A percentile compares a stretch with the other conserved stretches of the same genome.
phyloP scores from a whole-genome alignment of 768 basidiomycete genomes.

The Asterophora parasitica region DNA sequence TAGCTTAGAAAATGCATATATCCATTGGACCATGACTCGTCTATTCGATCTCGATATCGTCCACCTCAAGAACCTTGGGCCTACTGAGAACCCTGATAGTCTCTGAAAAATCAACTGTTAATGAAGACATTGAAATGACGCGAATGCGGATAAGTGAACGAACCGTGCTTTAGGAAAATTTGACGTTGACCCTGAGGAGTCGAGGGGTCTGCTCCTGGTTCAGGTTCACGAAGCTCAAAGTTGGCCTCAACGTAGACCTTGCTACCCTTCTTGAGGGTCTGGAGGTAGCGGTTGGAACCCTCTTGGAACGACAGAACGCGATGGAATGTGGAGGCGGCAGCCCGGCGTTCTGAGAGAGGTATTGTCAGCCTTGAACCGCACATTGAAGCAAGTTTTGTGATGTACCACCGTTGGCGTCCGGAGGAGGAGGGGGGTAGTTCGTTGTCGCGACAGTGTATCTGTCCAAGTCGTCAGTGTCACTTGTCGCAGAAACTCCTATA shows the following conservation, averaged over 20 bases:
- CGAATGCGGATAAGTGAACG: constrained; percentile 15
- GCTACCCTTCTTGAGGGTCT: constrained; percentile 60
- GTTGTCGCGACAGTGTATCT: constrained; percentile 79
- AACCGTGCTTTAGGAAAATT: constrained; percentile 79
- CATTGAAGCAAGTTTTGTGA: constrained; percentile 6
- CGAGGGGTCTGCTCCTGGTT: constrained; percentile 56
- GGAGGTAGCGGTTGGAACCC: constrained; percentile 56
- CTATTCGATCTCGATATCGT: constrained; percentile 9
- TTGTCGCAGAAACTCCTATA: neutral
- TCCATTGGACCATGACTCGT: neutral
- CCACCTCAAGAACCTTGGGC: constrained; percentile 10
- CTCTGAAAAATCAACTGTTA: constrained; percentile 35
- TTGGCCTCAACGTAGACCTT: constrained; percentile 79
- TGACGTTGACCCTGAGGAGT: constrained; percentile 74
- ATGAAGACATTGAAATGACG: neutral
- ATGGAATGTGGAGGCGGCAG: constrained; percentile 66
- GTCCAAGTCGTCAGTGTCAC: constrained; percentile 1
- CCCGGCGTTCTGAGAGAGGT: constrained; percentile 40
- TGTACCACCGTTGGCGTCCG: constrained; percentile 59
- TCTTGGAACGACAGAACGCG: constrained; percentile 70
- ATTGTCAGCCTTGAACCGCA: neutral
- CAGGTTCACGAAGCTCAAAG: constrained; percentile 73
- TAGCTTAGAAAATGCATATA: neutral
- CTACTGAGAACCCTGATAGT: constrained; percentile 43
- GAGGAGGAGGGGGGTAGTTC: constrained; percentile 54